These are phyloP conservation scores for Narthecium ossifragum DNA, from an alignment of 106 monocot genomes.

Conservation along the genomic window DNA sequence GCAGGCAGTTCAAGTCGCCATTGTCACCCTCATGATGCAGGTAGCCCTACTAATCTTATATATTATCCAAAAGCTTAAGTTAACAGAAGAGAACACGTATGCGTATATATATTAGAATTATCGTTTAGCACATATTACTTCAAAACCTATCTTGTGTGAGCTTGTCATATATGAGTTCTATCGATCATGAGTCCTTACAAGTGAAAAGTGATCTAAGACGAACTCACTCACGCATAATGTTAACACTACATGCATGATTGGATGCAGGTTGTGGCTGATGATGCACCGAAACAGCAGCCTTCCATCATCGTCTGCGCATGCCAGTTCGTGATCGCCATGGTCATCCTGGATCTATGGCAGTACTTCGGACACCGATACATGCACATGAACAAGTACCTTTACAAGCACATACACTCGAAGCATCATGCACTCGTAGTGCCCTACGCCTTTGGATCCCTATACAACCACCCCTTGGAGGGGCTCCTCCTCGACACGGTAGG, in stretches of 20 bases:
- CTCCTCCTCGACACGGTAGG: slow-evolving; percentile 17
- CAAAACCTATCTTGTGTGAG: no score
- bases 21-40: neutral
- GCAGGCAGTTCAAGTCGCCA: neutral
- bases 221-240: no score
- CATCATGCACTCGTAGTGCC: slow-evolving; percentile 13
- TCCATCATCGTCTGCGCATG: neutral
- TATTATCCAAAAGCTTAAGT: no score
- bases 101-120: no score
- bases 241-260: neutral
- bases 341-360: slow-evolving; percentile 31
- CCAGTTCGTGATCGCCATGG: slow-evolving; percentile 15
- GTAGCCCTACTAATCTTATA: no score
- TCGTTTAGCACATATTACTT: no score
- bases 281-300: neutral
- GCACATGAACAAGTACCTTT: slow-evolving; percentile 34
- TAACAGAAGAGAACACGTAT: no score
- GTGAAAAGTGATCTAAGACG: no score
- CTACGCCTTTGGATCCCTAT: slow-evolving; percentile 22
- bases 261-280: neutral
- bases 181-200: no score
- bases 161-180: no score
- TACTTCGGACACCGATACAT: slow-evolving; percentile 28
- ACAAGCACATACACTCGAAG: slow-evolving; percentile 21
- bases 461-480: slow-evolving; percentile 30